Evolutionary conservation across 2,329 filamentous ascomycete species (phyloP).

Genomic region (Fusarium pilosicola): DNA sequence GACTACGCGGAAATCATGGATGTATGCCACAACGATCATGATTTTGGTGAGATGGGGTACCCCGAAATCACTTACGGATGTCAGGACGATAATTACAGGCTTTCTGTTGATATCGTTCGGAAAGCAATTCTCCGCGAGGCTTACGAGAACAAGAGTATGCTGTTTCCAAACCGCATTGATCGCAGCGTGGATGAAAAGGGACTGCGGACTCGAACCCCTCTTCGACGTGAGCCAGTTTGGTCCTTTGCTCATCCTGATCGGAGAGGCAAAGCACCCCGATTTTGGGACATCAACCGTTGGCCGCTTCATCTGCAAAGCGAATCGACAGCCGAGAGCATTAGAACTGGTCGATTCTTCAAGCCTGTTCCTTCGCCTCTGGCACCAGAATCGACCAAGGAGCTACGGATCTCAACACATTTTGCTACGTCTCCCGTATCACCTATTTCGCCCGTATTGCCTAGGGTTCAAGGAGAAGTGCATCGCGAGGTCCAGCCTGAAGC

Average conservation of each 20-base stretch:
- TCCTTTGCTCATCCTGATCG: constrained; percentile 44
- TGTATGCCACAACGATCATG: constrained; percentile 45
- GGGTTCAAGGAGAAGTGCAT: background rate
- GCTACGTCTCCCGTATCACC: background rate
- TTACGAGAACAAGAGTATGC: constrained; percentile 54
- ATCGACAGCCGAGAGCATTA: constrained; percentile 38
- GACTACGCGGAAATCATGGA: constrained; percentile 46
- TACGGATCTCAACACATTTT: background rate
- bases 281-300: constrained; percentile 61
- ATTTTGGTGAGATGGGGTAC: constrained; percentile 11
- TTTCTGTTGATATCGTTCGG: constrained; percentile 46
- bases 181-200: constrained; percentile 32
- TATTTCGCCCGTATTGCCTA: background rate
- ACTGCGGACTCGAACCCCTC: constrained; percentile 17
- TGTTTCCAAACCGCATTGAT: constrained; percentile 52
- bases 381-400: background rate
- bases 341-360: background rate
- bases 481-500: background rate
- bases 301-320: constrained; percentile 53
- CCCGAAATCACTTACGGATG: constrained; percentile 5
- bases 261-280: constrained; percentile 41
- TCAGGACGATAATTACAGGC: constrained; percentile 17
- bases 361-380: background rate
- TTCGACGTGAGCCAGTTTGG: constrained; percentile 47
- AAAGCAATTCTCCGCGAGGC: constrained; percentile 56